Base-by-base conservation (phyloP, 306 rosid genomes). In the Trifolium pratense region DNA sequence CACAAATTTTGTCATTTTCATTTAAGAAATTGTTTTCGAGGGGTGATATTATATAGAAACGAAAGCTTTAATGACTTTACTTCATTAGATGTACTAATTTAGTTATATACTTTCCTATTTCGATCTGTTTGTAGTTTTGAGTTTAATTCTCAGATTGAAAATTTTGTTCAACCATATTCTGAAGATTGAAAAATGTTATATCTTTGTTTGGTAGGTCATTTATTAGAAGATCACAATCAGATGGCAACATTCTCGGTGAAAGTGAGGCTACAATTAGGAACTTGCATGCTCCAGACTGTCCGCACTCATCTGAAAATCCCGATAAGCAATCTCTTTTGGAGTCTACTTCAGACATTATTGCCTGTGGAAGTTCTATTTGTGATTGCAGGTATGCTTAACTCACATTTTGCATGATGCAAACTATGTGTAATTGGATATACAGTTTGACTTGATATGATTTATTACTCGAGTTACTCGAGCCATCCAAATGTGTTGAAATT, bases 201-300 rank as follows among this genome's bases (percentile, higher is more conserved):
- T n/a, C n/a, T n/a, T n/a, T n/a, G n/a, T n/a, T n/a, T n/a, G n/a
- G 79, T 74, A 94, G 99, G 87, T 73, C 84, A 56, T 74, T 55
- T 75, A 84, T 91, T 29, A 91, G 85, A 85, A 88, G 97, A 85
- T 95, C 99, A 7, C 86, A 90, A 58, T 95, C 97, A 13, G 99
- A 85, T 74, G 97, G 99, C 52, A 87, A 84, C 85, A 87, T 95
- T 80, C 66, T 74, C 32, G 17, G 64, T 51, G 87, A 83, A 79
- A 82, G 73, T 79, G 97, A 83, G 26, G 56, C 90, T 15, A 55
- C 86, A 64, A 63, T 66, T 57, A 68, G 79, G 39, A 86, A 56
- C 75, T 43, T 75, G 62, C 80, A 80, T 59, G 85, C 53, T 70
- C 84, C 78, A 80, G 73, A 40, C 68, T 65, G 78, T 61, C 82